phyloP scores from a whole-genome alignment of 805 yeast species.

The Jamesozyma gamospora region DNA sequence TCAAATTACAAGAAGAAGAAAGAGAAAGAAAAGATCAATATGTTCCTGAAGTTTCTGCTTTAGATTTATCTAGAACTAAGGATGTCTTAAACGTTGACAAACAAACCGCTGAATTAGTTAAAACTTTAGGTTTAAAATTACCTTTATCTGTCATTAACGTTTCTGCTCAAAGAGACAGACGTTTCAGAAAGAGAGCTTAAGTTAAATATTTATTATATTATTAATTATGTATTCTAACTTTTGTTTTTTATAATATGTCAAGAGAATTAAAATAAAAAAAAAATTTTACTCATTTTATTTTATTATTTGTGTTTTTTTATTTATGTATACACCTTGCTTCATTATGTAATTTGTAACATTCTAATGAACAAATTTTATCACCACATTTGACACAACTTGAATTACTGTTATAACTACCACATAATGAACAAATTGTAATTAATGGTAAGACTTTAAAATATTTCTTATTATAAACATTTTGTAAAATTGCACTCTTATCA shows the following conservation, averaged over 20 bases:
- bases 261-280: background rate
- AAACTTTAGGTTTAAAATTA: slow-evolving; percentile 83
- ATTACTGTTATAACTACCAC: slow-evolving; percentile 27
- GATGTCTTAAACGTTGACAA: slow-evolving; percentile 94
- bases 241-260: background rate
- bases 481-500: slow-evolving; percentile 22
- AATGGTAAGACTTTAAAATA: slow-evolving; percentile 27
- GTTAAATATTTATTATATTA: slow-evolving; percentile 1
- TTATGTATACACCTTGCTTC: slow-evolving; percentile 27
- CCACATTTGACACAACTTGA: slow-evolving; percentile 28
- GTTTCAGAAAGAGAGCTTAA: slow-evolving; percentile 71
- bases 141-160: slow-evolving; percentile 80
- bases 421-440: slow-evolving; percentile 28
- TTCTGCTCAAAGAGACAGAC: slow-evolving; percentile 84
- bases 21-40: slow-evolving; percentile 99
- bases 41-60: slow-evolving; percentile 99
- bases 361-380: slow-evolving; percentile 26
- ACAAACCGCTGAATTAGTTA: slow-evolving; percentile 92
- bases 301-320: no score
- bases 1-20: slow-evolving; percentile 99
- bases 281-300: no score
- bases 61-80: slow-evolving; percentile 93
- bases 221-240: slow-evolving; percentile 2
- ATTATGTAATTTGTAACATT: slow-evolving; percentile 25
- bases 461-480: slow-evolving; percentile 26